These are phyloP conservation scores for Saccharomyces eubayanus DNA, from an alignment of 805 yeast genomes.

Conservation along the genomic window DNA sequence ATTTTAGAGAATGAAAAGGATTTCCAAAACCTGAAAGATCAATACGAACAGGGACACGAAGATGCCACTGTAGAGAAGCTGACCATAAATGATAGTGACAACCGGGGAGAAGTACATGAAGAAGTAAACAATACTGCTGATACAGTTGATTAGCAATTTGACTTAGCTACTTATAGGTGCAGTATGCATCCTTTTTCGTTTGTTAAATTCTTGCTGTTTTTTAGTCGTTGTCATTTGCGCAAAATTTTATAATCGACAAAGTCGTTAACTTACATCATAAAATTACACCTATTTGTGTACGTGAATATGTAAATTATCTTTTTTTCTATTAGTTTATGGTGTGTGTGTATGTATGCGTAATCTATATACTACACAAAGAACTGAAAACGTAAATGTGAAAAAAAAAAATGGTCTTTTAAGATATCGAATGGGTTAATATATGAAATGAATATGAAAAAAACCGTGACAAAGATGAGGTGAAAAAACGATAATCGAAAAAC, in stretches of 20 bases:
- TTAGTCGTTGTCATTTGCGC: neutral
- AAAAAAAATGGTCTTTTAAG: neutral
- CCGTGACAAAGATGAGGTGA: neutral
- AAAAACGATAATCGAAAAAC: neutral
- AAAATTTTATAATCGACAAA: neutral
- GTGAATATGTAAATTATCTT: neutral
- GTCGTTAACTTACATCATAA: neutral
- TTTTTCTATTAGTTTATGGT: neutral
- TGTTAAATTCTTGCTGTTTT: neutral
- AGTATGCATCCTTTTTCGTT: neutral
- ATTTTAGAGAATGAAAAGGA: constrained; percentile 65
- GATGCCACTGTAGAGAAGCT: neutral
- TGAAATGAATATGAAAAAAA: neutral
- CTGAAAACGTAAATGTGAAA: neutral
- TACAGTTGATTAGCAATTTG: neutral
- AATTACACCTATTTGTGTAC: neutral
- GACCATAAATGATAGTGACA: neutral
- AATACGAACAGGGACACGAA: constrained; percentile 28
- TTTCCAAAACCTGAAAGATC: constrained; percentile 46
- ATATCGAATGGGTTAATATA: neutral
- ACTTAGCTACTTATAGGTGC: neutral
- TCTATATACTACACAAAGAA: neutral
- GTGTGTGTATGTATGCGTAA: neutral
- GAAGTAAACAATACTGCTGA: neutral
- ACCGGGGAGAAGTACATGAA: neutral